phyloP scores from a whole-genome alignment of 805 yeast species.

The Lipomyces oligophaga region DNA sequence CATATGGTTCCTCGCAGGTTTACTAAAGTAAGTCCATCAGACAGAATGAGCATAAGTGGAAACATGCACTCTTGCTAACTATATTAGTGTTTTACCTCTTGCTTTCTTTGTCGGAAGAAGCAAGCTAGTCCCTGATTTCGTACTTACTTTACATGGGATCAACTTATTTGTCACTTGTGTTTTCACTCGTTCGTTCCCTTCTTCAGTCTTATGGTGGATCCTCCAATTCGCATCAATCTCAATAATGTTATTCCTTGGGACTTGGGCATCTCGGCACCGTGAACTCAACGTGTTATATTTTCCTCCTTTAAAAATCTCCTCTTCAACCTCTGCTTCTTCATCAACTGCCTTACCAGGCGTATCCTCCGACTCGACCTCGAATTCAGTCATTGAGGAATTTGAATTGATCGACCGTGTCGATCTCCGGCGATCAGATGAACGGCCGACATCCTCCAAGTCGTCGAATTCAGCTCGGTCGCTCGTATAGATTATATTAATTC shows the following conservation, averaged over 20 bases:
- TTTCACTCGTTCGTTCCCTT: constrained; percentile 65
- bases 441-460: too few relatives aligned
- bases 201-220: constrained; percentile 76
- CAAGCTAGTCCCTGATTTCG: constrained; percentile 94
- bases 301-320: constrained; percentile 3
- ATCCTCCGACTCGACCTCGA: too few relatives aligned
- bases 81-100: constrained; percentile 66
- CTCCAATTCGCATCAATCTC: constrained; percentile 65
- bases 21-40: constrained; percentile 42
- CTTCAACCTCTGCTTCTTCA: constrained; percentile 5
- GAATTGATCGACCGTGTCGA: too few relatives aligned
- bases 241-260: constrained; percentile 73
- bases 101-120: constrained; percentile 88
- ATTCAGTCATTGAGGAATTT: too few relatives aligned
- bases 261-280: constrained; percentile 88
- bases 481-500: too few relatives aligned
- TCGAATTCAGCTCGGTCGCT: too few relatives aligned
- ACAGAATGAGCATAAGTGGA: neutral
- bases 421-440: too few relatives aligned
- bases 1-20: constrained; percentile 79
- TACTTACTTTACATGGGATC: constrained; percentile 83
- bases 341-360: too few relatives aligned
- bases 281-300: constrained; percentile 87
- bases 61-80: neutral
- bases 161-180: constrained; percentile 67